Conservation (phyloP, 2,329 filamentous ascomycete genomes). For the Pyrenophora seminiperda region DNA sequence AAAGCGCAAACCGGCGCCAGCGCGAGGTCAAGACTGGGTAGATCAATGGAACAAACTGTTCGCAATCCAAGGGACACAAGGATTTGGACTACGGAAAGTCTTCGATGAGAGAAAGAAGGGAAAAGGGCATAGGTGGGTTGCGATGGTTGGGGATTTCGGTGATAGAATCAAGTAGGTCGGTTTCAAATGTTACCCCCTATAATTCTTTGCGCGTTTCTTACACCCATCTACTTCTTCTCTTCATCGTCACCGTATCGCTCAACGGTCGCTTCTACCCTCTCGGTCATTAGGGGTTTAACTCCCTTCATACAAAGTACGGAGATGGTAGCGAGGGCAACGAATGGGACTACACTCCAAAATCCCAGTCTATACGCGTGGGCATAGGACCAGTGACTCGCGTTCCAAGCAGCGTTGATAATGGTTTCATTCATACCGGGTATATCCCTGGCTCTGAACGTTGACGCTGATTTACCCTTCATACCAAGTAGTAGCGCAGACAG, state of each 20-base stretch:
- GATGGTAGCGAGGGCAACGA: conserved; percentile 35
- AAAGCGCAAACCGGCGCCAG: conserved; percentile 15
- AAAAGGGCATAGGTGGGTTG: background rate
- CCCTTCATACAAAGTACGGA: conserved; percentile 36
- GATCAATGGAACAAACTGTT: conserved; percentile 13
- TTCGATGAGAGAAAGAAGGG: background rate
- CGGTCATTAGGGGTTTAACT: conserved; percentile 38
- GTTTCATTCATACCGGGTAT: conserved; percentile 23
- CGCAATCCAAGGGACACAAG: conserved; percentile 2
- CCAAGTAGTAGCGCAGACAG: conserved; percentile 25
- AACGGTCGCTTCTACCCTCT: conserved; percentile 41
- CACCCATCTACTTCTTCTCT: conserved; percentile 10
- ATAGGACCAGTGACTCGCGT: conserved; percentile 39
- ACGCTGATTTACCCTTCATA: conserved; percentile 24
- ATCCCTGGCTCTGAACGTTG: conserved; percentile 13
- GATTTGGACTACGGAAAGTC: background rate
- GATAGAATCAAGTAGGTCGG: background rate
- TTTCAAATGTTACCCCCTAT: too few species aligned
- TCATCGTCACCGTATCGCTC: conserved; percentile 28
- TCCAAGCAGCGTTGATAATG: conserved; percentile 29
- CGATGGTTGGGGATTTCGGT: conserved; percentile 3
- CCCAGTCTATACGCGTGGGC: conserved; percentile 37
- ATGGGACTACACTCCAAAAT: conserved; percentile 41
- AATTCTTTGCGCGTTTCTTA: background rate
- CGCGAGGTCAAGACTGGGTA: conserved; percentile 15